Evolutionary conservation across 345 rosid species (phyloP), one percentile per base, ranked within the genome.

Genomic region (Citrus australasica): DNA sequence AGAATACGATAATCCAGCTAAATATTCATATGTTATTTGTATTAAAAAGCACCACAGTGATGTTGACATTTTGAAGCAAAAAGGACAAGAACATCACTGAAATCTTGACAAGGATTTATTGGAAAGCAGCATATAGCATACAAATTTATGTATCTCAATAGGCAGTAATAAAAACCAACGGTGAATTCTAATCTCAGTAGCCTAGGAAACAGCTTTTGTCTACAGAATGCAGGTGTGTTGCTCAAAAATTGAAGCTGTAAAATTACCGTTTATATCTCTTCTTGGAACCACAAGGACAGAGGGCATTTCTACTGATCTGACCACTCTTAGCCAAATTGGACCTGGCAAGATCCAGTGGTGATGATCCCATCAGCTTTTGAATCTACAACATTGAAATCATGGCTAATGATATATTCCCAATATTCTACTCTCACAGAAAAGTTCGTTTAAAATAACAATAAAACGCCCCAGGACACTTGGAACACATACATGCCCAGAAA

Each of bases 271-370:
- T 92, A 83, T 94, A 96, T 92, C 94, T 89, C 89, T 92, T 94
- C 90, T 92, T 91, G 73, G 99, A 96, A 86, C 97, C 98, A 69
- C 99, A 96, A 0, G 98, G 99, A 75, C 99, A 96, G 72, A 82
- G 84, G 5, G 98, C 97, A 84, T 94, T 94, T 76, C 97, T 84
- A 87, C 99, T 94, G n/a, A 96, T 89, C 82, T 91, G 92, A 63
- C 97, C 97, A 79, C 97, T 94, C 84, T 91, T 92, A 16, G 97
- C 97, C 84, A 94, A 83, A 82, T 89, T 96, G 42, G 97, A 89
- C 85, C 91, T 89, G 6, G 98, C 98, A 66, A 94, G 70, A 64
- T 96, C 99, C 79, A 90, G 40, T 3, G 98, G 99, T 2, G 98
- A 86, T 37, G 95, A 85, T 1, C 99, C 97, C 97, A 96, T 88